These are phyloP conservation scores for Ilyonectria destructans DNA, from an alignment of 2,329 filamentous ascomycete species.

Conservation along the genomic window DNA sequence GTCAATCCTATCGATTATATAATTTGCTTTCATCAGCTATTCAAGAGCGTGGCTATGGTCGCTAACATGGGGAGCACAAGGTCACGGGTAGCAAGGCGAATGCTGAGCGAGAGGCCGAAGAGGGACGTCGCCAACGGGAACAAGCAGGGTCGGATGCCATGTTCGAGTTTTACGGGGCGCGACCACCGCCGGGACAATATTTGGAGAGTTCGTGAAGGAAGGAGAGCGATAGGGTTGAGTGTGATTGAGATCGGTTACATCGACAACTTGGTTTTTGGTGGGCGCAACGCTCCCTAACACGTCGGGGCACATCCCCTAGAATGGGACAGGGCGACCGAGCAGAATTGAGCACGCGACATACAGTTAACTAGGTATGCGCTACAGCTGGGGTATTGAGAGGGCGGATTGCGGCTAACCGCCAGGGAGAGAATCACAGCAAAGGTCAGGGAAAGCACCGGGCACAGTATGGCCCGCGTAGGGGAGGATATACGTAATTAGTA, in stretches of 20 bases:
- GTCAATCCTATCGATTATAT: no score
- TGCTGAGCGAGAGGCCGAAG: constrained; percentile 26
- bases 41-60: background rate
- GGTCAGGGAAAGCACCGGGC: no score
- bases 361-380: background rate
- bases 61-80: background rate
- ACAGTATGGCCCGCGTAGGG: no score
- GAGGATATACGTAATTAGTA: no score
- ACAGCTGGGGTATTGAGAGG: background rate
- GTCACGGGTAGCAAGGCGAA: constrained; percentile 1
- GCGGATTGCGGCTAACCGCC: no score
- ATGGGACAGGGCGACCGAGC: background rate
- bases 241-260: background rate
- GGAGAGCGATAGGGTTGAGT: background rate
- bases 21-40: background rate
- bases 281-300: no score
- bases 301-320: background rate
- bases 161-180: constrained; percentile 26
- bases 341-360: constrained; percentile 5
- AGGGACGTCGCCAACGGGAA: constrained; percentile 24
- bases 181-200: constrained; percentile 24
- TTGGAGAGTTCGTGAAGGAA: constrained; percentile 20
- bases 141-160: constrained; percentile 18
- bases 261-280: background rate
- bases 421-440: no score